phyloP scores from a whole-genome alignment of 345 rosid species.

The Hirschfeldia incana region DNA sequence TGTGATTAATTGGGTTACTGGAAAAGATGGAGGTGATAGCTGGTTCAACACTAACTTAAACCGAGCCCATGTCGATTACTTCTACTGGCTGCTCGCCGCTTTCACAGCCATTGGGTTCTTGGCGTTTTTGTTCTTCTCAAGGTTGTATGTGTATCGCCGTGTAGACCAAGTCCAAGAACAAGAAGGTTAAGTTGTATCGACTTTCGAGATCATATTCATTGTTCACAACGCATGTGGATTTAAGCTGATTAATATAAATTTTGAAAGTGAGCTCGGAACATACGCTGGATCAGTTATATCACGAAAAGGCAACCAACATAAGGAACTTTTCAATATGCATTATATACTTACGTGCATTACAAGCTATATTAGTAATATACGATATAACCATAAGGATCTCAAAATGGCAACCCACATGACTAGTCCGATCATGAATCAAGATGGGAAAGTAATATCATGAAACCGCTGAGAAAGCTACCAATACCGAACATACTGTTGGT shows the following conservation, averaged over 20 bases:
- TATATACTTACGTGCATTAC: not conserved
- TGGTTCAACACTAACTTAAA: not conserved
- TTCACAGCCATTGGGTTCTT: not conserved
- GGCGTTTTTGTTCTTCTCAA: not conserved
- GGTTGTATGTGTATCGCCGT: not conserved
- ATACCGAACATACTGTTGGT: too few relatives aligned
- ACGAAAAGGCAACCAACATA: not conserved
- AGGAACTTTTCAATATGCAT: not conserved
- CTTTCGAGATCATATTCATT: not conserved
- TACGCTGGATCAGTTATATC: not conserved
- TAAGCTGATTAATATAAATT: not conserved
- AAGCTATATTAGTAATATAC: not conserved
- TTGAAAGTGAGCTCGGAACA: not conserved
- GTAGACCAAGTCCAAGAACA: not conserved
- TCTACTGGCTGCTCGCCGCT: not conserved
- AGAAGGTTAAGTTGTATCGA: not conserved
- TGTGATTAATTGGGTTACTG: not conserved
- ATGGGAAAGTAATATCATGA: not conserved
- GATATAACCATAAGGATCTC: not conserved
- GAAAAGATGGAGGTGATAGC: not conserved
- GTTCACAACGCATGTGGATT: not conserved
- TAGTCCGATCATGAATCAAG: not conserved
- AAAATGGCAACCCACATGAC: not conserved
- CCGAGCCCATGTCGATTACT: not conserved
- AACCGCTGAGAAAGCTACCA: too few relatives aligned